A percentile compares a stretch with the other conserved stretches of the same genome.
phyloP scores from a whole-genome alignment of 208 protist species.

The Porcisia hertigi region DNA sequence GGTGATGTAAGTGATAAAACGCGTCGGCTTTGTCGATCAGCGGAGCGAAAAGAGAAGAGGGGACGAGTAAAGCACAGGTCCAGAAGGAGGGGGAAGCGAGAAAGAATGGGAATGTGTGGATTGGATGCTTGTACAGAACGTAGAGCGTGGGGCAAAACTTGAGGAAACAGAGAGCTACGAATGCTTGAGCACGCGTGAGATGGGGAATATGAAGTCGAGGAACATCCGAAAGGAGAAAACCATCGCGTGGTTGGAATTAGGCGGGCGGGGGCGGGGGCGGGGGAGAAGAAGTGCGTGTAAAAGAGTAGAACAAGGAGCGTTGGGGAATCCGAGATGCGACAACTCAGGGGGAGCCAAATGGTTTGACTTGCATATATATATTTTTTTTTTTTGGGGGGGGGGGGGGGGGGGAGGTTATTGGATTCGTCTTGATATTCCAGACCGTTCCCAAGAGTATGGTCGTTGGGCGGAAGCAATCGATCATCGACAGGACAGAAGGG shows the following conservation, averaged over 20 bases:
- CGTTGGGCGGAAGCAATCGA: no score
- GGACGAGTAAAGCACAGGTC: background rate
- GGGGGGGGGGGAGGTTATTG: no score
- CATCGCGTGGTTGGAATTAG: background rate
- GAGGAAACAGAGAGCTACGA: background rate
- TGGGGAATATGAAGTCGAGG: background rate
- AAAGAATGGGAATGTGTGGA: background rate
- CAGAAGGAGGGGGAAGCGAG: background rate
- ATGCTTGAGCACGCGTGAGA: background rate
- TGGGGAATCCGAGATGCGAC: background rate
- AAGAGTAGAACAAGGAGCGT: constrained; percentile 1
- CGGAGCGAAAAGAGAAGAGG: background rate
- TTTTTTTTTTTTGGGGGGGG: no score
- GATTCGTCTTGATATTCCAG: no score
- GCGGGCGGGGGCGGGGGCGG: background rate
- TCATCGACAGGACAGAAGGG: no score
- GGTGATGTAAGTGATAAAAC: background rate
- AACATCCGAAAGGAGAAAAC: background rate
- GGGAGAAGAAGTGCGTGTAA: background rate
- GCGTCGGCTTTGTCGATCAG: background rate
- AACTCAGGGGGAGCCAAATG: no score
- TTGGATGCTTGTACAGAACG: background rate
- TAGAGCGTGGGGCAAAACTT: background rate
- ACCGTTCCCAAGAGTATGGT: no score
- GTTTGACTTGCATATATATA: no score